phyloP scores from a whole-genome alignment of 768 basidiomycete genomes.

The Lactifluus echinatus region DNA sequence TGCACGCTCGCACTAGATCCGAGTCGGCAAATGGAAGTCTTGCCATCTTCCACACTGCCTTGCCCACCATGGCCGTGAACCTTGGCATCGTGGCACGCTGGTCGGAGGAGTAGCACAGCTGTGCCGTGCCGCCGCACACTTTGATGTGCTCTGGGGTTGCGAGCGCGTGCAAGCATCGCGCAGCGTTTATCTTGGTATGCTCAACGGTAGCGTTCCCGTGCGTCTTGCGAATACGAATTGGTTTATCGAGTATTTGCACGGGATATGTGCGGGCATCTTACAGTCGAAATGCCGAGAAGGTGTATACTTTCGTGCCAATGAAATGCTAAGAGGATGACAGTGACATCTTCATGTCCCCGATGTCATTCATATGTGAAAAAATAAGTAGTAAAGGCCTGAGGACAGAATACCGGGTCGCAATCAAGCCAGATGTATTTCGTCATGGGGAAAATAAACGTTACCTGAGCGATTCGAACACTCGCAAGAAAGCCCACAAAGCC shows the following conservation, averaged over 20 bases:
- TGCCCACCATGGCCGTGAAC: conserved; percentile 82
- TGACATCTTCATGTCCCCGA: conserved; percentile 87
- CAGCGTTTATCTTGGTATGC: conserved; percentile 63
- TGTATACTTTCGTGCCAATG: conserved; percentile 54
- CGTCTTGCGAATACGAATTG: conserved; percentile 45
- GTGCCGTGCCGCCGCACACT: conserved; percentile 69
- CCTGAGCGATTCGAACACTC: conserved; percentile 57
- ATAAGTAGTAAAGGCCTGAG: not conserved
- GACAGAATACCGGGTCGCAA: conserved; percentile 27
- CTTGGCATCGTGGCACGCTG: conserved; percentile 54
- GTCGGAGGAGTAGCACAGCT: conserved; percentile 54
- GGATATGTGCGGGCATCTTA: conserved; percentile 27
- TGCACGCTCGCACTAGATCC: conserved; percentile 40
- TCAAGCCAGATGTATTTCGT: conserved; percentile 29
- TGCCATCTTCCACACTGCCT: conserved; percentile 79
- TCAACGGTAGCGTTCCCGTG: conserved; percentile 70
- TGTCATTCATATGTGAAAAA: not conserved
- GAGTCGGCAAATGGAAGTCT: conserved; percentile 47
- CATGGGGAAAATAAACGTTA: conserved; percentile 32
- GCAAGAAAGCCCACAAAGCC: conserved; percentile 55
- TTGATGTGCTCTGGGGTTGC: conserved; percentile 48
- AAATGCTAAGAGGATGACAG: conserved; percentile 69
- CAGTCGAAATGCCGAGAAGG: conserved; percentile 80
- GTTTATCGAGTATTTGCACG: not conserved
- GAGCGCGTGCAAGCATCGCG: conserved; percentile 68